phyloP scores from a whole-genome alignment of 805 yeast species.

The Candida corydali region DNA sequence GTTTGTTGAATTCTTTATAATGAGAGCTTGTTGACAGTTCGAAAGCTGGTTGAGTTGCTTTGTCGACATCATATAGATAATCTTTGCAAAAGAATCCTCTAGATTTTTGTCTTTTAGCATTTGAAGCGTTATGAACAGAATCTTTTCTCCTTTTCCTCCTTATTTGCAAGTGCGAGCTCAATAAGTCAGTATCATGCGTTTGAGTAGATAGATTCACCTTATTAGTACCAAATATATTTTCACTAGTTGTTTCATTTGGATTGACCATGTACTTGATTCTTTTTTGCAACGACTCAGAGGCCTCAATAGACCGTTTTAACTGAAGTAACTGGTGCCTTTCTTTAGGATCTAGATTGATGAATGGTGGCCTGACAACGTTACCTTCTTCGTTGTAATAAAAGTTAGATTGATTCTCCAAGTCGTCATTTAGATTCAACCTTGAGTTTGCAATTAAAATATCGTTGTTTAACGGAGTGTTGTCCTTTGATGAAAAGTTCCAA shows the following conservation, averaged over 20 bases:
- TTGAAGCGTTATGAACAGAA: not conserved
- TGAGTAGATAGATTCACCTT: constrained; percentile 41
- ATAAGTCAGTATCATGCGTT: constrained; percentile 29
- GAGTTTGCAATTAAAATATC: not conserved
- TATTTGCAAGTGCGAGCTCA: constrained; percentile 26
- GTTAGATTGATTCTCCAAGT: constrained; percentile 30
- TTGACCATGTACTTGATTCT: constrained; percentile 36
- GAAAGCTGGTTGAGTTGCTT: constrained; percentile 3
- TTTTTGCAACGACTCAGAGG: constrained; percentile 28
- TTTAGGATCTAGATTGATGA: constrained; percentile 40
- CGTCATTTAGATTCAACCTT: not conserved
- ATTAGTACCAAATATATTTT: constrained; percentile 11
- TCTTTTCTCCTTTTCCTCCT: constrained; percentile 9
- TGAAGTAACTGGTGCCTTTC: constrained; percentile 40
- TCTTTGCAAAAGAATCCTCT: constrained; percentile 32
- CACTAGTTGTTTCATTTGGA: constrained; percentile 34
- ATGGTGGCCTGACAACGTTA: constrained; percentile 39
- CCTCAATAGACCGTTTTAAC: constrained; percentile 34
- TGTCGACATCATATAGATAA: constrained; percentile 27
- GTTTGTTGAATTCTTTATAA: constrained; percentile 30
- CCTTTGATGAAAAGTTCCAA: not conserved
- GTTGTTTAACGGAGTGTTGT: constrained; percentile 3
- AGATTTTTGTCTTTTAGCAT: constrained; percentile 15
- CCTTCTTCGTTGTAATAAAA: constrained; percentile 35
- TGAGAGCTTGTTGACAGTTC: constrained; percentile 18